These are phyloP conservation scores for Fusarium sp. DNA, from an alignment of 2,329 filamentous ascomycete species.

Conservation along the genomic window DNA sequence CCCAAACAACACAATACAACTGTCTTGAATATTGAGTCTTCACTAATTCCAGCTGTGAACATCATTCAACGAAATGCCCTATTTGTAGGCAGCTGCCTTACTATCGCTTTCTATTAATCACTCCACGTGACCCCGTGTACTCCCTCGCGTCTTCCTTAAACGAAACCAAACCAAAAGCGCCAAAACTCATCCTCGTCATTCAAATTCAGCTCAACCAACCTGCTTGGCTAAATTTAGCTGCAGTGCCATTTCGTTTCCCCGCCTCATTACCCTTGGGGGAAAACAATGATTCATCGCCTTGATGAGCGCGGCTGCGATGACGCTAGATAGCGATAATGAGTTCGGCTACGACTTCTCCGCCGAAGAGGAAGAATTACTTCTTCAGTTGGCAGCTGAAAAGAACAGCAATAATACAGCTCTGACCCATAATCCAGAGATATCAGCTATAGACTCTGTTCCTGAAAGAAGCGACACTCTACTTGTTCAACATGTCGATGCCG, in stretches of 20 bases:
- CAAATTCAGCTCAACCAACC: not conserved
- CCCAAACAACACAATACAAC: not conserved
- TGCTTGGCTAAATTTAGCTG: slow-evolving; percentile 11
- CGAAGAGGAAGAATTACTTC: slow-evolving; percentile 57
- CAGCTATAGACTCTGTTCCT: slow-evolving; percentile 41
- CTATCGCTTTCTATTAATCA: not conserved
- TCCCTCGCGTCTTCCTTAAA: slow-evolving; percentile 16
- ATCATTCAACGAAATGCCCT: not conserved
- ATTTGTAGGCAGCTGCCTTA: slow-evolving; percentile 6
- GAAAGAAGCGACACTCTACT: slow-evolving; percentile 24
- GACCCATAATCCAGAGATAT: slow-evolving; percentile 15
- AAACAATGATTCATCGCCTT: slow-evolving; percentile 40
- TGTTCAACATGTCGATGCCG: slow-evolving; percentile 18
- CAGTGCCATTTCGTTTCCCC: not conserved
- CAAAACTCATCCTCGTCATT: slow-evolving; percentile 8
- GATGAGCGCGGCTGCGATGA: slow-evolving; percentile 24
- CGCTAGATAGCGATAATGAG: slow-evolving; percentile 53
- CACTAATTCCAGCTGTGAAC: not conserved
- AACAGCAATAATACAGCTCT: not conserved
- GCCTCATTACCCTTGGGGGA: not conserved
- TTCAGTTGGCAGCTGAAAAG: slow-evolving; percentile 49
- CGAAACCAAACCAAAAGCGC: slow-evolving; percentile 2
- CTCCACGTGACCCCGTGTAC: slow-evolving; percentile 43
- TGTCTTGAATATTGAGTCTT: not conserved
- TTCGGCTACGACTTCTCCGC: slow-evolving; percentile 60